Evolutionary conservation across 495 filamentous ascomycete genomes (phyloP).

Genomic region (Tuber indicum): DNA sequence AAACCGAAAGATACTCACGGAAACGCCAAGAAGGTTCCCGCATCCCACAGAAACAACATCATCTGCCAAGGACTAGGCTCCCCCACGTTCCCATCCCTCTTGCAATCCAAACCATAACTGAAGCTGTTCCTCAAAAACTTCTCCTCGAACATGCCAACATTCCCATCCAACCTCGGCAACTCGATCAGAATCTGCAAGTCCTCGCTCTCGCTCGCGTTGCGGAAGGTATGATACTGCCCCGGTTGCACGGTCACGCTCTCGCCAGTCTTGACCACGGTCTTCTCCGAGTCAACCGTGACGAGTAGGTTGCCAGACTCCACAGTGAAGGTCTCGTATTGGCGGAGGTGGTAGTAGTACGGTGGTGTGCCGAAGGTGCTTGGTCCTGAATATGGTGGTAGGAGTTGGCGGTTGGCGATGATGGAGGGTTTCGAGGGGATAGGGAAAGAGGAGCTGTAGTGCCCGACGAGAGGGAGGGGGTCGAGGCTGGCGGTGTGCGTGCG

Average conservation of each 20-base stretch:
- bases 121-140: slow-evolving; percentile 30
- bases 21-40: slow-evolving; percentile 17
- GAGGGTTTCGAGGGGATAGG: slow-evolving; percentile 3
- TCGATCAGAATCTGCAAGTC: slow-evolving; percentile 13
- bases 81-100: slow-evolving; percentile 15
- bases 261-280: not conserved
- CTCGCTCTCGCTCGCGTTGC: slow-evolving; percentile 12
- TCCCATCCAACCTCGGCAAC: slow-evolving; percentile 11
- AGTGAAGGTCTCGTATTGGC: slow-evolving; percentile 14
- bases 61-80: slow-evolving; percentile 23
- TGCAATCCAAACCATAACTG: slow-evolving; percentile 24
- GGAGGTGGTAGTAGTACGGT: slow-evolving; percentile 11
- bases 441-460: not conserved
- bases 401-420: slow-evolving; percentile 6
- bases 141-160: slow-evolving; percentile 19
- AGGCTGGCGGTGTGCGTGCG: slow-evolving; percentile 15
- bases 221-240: slow-evolving; percentile 18
- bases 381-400: slow-evolving; percentile 22
- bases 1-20: slow-evolving; percentile 19
- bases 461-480: slow-evolving; percentile 11
- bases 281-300: slow-evolving; percentile 4
- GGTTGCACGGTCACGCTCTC: slow-evolving; percentile 12
- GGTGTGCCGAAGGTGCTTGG: not conserved
- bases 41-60: slow-evolving; percentile 25
- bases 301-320: slow-evolving; percentile 11